phyloP scores from a whole-genome alignment of 225 moss, liverwort and hornwort species.

The Lunularia cruciata region DNA sequence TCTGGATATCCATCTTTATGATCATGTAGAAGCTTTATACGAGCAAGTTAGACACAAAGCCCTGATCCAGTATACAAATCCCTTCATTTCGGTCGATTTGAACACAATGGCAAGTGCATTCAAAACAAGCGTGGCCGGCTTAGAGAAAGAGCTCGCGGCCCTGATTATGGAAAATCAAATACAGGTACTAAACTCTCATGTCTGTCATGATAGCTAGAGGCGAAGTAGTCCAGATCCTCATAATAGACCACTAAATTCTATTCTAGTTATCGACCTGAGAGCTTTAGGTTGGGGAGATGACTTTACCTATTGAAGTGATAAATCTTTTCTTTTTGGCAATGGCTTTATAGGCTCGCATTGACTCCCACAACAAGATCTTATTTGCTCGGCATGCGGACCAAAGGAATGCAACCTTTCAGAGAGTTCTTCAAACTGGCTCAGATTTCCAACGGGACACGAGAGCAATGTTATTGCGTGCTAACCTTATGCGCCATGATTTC shows the following conservation, averaged over 20 bases:
- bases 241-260: too few species aligned
- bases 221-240: not conserved
- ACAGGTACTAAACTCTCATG: too few species aligned
- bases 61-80: conserved; percentile 95
- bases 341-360: conserved; percentile 83
- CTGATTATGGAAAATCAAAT: conserved; percentile 97
- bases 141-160: conserved; percentile 98
- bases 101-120: conserved; percentile 98
- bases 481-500: conserved; percentile 96
- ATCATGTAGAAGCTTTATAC: conserved; percentile 94
- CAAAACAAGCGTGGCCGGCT: conserved; percentile 92
- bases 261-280: too few species aligned
- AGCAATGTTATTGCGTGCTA: conserved; percentile 96
- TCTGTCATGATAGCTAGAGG: too few species aligned
- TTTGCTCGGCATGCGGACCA: conserved; percentile 99
- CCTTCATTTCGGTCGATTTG: conserved; percentile 97
- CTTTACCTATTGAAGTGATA: too few species aligned
- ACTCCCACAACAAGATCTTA: conserved; percentile 98
- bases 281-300: too few species aligned
- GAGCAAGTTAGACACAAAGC: conserved; percentile 97
- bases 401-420: conserved; percentile 91
- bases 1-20: conserved; percentile 90
- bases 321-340: not conserved
- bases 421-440: conserved; percentile 89
- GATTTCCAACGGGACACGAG: conserved; percentile 95